These are phyloP conservation scores for Pythium grandisporangium DNA, from an alignment of 352 stramenopile species.

Conservation along the genomic window DNA sequence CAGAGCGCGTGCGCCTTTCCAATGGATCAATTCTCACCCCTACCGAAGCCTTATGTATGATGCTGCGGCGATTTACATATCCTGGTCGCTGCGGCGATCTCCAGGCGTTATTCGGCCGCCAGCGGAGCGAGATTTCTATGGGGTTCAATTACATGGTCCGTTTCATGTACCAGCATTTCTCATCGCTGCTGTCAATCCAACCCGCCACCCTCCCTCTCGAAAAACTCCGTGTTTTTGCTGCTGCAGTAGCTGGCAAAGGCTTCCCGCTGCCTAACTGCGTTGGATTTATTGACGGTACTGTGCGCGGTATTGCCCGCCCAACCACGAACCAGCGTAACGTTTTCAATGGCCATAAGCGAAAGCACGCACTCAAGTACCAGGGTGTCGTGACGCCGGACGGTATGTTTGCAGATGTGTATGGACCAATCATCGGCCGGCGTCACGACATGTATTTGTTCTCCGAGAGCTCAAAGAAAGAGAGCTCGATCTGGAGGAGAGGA, in stretches of 20 bases:
- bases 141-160: neutral
- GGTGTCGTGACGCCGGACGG: constrained; percentile 9
- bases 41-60: neutral
- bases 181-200: neutral
- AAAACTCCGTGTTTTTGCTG: neutral
- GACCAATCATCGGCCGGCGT: constrained; percentile 3
- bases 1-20: neutral
- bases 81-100: constrained; percentile 3
- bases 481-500: no score
- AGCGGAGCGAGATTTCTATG: constrained; percentile 2
- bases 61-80: constrained; percentile 2
- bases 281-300: constrained; percentile 4
- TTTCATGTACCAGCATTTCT: neutral
- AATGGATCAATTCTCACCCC: constrained; percentile 1
- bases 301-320: no score
- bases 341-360: constrained; percentile 17
- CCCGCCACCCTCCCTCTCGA: neutral
- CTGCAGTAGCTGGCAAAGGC: neutral
- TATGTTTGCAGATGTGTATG: constrained; percentile 10
- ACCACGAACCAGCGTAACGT: no score
- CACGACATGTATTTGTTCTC: constrained; percentile 9
- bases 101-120: neutral
- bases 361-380: constrained; percentile 17
- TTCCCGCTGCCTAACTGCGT: constrained; percentile 1
- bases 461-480: no score